Conservation (phyloP, 2,329 filamentous ascomycete species). For the Aspergillus unguis region DNA sequence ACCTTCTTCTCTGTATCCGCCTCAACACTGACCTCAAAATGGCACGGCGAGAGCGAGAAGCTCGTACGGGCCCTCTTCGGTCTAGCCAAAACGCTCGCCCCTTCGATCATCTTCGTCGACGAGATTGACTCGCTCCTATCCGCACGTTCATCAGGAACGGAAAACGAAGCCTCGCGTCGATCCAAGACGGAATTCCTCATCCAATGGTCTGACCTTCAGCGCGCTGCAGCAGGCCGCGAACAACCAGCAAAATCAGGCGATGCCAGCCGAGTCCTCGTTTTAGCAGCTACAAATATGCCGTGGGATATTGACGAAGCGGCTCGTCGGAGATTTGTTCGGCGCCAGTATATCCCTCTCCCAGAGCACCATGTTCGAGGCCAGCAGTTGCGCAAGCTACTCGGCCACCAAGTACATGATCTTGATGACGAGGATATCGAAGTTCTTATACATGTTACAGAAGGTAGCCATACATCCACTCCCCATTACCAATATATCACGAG, state of each 20-base stretch:
- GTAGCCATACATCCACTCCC: slow-evolving; percentile 45
- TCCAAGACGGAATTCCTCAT: slow-evolving; percentile 99
- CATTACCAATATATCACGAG: not conserved
- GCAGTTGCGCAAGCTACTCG: slow-evolving; percentile 75
- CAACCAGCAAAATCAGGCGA: slow-evolving; percentile 66
- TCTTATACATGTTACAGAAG: slow-evolving; percentile 78
- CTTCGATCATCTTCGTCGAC: slow-evolving; percentile 96
- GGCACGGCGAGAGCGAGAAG: slow-evolving; percentile 93
- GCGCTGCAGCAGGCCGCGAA: slow-evolving; percentile 84
- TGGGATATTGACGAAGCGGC: slow-evolving; percentile 99
- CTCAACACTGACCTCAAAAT: slow-evolving; percentile 91
- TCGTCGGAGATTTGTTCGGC: slow-evolving; percentile 79
- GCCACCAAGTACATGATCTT: slow-evolving; percentile 82
- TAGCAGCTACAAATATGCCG: slow-evolving; percentile 92
- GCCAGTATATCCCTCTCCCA: slow-evolving; percentile 93
- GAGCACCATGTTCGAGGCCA: slow-evolving; percentile 75
- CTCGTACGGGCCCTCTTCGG: slow-evolving; percentile 87
- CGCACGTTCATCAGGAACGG: slow-evolving; percentile 69
- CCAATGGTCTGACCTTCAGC: slow-evolving; percentile 91
- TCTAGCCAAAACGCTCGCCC: slow-evolving; percentile 82
- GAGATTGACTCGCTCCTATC: slow-evolving; percentile 95
- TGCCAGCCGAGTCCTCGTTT: slow-evolving; percentile 80
- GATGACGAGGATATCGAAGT: slow-evolving; percentile 66
- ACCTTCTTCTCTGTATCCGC: slow-evolving; percentile 98
- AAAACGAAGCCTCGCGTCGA: slow-evolving; percentile 87